phyloP scores from a whole-genome alignment of 2,329 filamentous ascomycete genomes.

The Achaetomium macrosporum region DNA sequence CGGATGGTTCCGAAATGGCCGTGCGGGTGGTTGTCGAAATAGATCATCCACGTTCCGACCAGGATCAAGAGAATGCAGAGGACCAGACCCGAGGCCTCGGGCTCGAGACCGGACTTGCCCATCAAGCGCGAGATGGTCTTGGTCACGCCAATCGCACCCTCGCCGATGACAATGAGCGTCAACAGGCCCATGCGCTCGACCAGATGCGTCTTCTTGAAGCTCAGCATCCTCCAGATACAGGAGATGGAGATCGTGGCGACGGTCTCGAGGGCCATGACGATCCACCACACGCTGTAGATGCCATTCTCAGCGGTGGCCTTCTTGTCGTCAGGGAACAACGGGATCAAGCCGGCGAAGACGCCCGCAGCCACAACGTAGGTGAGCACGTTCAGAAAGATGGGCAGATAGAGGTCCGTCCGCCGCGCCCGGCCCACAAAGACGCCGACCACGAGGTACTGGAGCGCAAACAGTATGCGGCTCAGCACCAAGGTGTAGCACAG shows the following conservation, averaged over 20 bases:
- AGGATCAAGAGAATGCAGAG: conserved; percentile 17
- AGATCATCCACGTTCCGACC: conserved; percentile 18
- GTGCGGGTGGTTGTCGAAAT: conserved; percentile 20
- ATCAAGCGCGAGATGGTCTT: conserved; percentile 19
- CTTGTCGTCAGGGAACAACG: conserved; percentile 7
- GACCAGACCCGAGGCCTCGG: conserved; percentile 12
- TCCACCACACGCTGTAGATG: conserved; percentile 20
- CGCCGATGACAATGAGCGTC: conserved; percentile 20
- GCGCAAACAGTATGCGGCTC: conserved; percentile 15
- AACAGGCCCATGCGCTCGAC: conserved; percentile 20
- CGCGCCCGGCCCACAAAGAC: conserved; percentile 12
- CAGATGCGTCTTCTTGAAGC: conserved; percentile 21
- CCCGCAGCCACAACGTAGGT: conserved; percentile 10
- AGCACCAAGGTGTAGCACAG: conserved; percentile 17
- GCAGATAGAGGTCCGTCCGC: conserved; percentile 15
- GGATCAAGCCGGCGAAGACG: conserved; percentile 14
- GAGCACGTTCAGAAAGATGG: conserved; percentile 13
- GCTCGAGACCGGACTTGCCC: conserved; percentile 17
- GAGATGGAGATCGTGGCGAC: conserved; percentile 15
- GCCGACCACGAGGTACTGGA: conserved; percentile 15
- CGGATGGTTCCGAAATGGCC: conserved; percentile 19
- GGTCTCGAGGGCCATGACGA: conserved; percentile 13
- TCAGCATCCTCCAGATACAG: conserved; percentile 17
- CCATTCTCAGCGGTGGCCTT: conserved; percentile 8
- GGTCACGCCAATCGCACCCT: conserved; percentile 18